A percentile compares a stretch with the other conserved stretches of the same genome.
These are phyloP conservation scores for Syncephalis plumigaleata DNA, from an alignment of 371 early-diverging fungal genomes.

Conservation along the genomic window DNA sequence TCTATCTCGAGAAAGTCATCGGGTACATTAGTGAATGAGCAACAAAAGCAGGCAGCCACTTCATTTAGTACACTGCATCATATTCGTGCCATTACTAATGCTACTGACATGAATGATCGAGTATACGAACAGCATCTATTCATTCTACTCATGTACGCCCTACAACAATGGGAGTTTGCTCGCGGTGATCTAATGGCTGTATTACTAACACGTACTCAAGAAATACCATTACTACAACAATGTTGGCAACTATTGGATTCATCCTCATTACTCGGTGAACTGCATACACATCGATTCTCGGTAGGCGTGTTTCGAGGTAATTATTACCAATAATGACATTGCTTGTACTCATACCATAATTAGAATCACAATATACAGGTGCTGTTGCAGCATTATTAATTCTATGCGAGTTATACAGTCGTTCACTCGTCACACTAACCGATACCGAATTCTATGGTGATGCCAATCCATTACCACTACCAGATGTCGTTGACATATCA, in stretches of 20 bases:
- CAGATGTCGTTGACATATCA: conserved; percentile 31
- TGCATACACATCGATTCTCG: conserved; percentile 11
- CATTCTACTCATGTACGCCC: too few species aligned
- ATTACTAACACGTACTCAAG: too few species aligned
- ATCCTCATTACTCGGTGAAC: background rate
- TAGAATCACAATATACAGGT: background rate
- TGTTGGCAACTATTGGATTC: background rate
- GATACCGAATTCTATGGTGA: conserved; percentile 68
- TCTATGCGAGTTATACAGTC: conserved; percentile 51
- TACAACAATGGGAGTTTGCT: too few species aligned
- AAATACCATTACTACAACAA: too few species aligned
- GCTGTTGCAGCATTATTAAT: conserved; percentile 40
- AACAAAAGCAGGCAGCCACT: too few species aligned
- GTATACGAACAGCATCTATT: too few species aligned
- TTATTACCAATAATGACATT: conserved; percentile 4
- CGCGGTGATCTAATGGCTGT: too few species aligned
- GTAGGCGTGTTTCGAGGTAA: conserved; percentile 11
- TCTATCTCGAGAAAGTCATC: too few species aligned
- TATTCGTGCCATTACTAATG: too few species aligned
- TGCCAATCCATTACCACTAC: conserved; percentile 23
- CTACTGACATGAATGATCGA: too few species aligned
- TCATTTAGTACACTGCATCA: too few species aligned
- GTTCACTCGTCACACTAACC: conserved; percentile 55
- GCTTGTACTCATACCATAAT: background rate
- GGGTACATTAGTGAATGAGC: too few species aligned